These are phyloP conservation scores for Termitomyces eurrhizus DNA, from an alignment of 768 basidiomycete species.

Conservation along the genomic window DNA sequence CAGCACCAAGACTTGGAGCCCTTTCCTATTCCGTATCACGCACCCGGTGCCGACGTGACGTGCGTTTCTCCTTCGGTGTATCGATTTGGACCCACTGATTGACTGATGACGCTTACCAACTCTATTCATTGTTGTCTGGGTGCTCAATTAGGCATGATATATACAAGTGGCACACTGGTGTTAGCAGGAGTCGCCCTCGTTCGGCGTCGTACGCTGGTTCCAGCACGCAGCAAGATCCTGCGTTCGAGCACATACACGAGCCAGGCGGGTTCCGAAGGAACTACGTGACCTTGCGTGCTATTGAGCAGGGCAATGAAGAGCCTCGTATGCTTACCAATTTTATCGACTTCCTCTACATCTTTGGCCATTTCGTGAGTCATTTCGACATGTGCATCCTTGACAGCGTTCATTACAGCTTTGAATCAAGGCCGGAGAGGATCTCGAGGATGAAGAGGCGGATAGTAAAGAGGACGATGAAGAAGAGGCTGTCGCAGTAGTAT, in stretches of 20 bases:
- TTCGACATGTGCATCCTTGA: not conserved
- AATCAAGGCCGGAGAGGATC: slow-evolving; percentile 80
- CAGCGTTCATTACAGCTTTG: slow-evolving; percentile 5
- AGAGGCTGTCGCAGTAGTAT: slow-evolving; percentile 20
- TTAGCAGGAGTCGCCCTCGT: slow-evolving; percentile 59
- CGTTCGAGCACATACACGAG: slow-evolving; percentile 90
- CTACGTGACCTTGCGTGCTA: slow-evolving; percentile 72
- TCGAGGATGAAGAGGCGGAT: slow-evolving; percentile 84
- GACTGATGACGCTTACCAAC: not conserved
- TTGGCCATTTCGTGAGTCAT: slow-evolving; percentile 88
- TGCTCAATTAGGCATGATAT: slow-evolving; percentile 66
- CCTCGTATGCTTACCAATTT: slow-evolving; percentile 76
- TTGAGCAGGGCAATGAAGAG: slow-evolving; percentile 60
- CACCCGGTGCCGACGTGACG: slow-evolving; percentile 90
- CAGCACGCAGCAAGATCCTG: slow-evolving; percentile 58
- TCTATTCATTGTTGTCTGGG: not conserved
- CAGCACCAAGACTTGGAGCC: slow-evolving; percentile 54
- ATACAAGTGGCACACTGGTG: slow-evolving; percentile 91
- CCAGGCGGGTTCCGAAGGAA: slow-evolving; percentile 94
- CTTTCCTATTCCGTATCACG: slow-evolving; percentile 87
- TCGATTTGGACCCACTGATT: not conserved
- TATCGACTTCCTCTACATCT: slow-evolving; percentile 91
- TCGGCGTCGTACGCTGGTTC: slow-evolving; percentile 68
- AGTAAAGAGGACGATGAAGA: slow-evolving; percentile 69
- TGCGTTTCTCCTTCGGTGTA: slow-evolving; percentile 38